phyloP scores from a whole-genome alignment of 108 stramenopile species.

The Stephanodiscus minutulus region DNA sequence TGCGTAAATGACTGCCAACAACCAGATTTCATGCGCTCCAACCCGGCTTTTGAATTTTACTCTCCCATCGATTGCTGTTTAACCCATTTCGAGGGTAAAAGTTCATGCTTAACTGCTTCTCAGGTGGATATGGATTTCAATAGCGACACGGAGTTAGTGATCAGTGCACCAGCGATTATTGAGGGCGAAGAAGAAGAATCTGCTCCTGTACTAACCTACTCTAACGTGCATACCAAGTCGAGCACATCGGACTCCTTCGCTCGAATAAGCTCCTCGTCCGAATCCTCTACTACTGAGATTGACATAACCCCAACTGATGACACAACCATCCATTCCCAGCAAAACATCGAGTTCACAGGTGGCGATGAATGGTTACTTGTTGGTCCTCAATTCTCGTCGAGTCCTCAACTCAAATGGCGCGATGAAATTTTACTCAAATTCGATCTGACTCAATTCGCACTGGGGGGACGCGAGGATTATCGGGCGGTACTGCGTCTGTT shows the following conservation, averaged over 20 bases:
- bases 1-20: constrained; percentile 39
- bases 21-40: constrained; percentile 31
- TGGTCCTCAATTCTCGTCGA: neutral
- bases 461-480: neutral
- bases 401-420: neutral
- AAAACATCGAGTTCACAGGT: neutral
- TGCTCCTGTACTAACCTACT: neutral
- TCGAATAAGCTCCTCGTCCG: neutral
- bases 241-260: neutral
- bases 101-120: neutral
- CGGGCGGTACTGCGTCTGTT: constrained; percentile 33
- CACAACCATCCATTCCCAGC: constrained; percentile 19
- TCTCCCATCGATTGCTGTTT: neutral
- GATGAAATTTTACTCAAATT: constrained; percentile 31
- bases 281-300: constrained; percentile 15
- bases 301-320: constrained; percentile 22
- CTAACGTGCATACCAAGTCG: neutral
- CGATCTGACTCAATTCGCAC: constrained; percentile 19
- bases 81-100: neutral
- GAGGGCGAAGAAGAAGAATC: neutral
- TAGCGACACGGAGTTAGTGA: neutral
- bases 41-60: constrained; percentile 25
- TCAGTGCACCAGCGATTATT: neutral
- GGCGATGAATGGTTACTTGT: constrained; percentile 7
- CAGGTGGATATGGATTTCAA: neutral